phyloP scores from a whole-genome alignment of 768 basidiomycete species.

The Tulasnella sp. region DNA sequence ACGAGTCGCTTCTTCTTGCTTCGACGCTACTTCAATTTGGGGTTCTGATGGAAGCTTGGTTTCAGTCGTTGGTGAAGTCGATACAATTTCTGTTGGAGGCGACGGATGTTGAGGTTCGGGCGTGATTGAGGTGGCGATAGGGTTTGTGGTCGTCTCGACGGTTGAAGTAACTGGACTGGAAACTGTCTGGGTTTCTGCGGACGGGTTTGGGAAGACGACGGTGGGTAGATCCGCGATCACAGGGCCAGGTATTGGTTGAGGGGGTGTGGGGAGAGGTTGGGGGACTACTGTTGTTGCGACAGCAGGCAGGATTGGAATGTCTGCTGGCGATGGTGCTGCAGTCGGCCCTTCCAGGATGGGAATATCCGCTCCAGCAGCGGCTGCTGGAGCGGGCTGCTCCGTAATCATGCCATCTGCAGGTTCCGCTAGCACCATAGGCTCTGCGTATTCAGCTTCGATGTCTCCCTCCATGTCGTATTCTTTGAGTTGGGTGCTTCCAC shows the following conservation, averaged over 20 bases:
- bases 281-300: not conserved
- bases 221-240: not conserved
- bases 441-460: slow-evolving; percentile 18
- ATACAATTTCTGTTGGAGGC: not conserved
- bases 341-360: slow-evolving; percentile 4
- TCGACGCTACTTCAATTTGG: not conserved
- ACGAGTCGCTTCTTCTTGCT: not conserved
- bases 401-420: slow-evolving; percentile 6
- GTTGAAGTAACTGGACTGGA: not conserved
- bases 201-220: not conserved
- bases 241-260: not conserved
- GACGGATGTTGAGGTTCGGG: not conserved
- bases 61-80: not conserved
- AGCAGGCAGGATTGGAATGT: slow-evolving; percentile 8
- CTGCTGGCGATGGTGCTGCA: slow-evolving; percentile 10
- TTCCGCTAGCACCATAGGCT: slow-evolving; percentile 13
- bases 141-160: not conserved
- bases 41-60: not conserved
- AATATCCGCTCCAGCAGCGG: not conserved
- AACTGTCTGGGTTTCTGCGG: not conserved
- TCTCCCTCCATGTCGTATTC: slow-evolving; percentile 28
- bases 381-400: not conserved
- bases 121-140: slow-evolving; percentile 8
- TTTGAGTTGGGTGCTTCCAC: slow-evolving; percentile 13
- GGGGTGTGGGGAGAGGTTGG: not conserved